Evolutionary conservation across 2,329 filamentous ascomycete species (phyloP).

Genomic region (Stromatinia cepivora): DNA sequence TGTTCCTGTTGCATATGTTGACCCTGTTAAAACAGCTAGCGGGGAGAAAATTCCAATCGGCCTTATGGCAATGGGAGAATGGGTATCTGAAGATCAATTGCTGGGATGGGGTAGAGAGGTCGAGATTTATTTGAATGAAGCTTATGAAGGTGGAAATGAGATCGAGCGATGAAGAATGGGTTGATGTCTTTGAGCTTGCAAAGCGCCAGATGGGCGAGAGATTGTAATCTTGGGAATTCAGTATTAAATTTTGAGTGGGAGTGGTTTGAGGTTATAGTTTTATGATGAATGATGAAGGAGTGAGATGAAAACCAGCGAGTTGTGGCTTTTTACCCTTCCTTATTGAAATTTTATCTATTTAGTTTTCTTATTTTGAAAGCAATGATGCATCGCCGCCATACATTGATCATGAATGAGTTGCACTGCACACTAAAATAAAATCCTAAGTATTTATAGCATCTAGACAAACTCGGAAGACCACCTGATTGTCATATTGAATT

Average conservation of each 20-base stretch:
- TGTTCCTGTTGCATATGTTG: conserved; percentile 71
- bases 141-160: conserved; percentile 51
- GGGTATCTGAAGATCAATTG: conserved; percentile 65
- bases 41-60: conserved; percentile 62
- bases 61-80: conserved; percentile 64
- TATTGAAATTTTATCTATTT: background rate
- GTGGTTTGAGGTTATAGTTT: background rate
- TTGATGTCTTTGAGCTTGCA: conserved; percentile 54
- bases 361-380: background rate
- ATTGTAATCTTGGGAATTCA: conserved; percentile 40
- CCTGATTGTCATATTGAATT: too few relatives aligned
- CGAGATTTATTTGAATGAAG: conserved; percentile 55
- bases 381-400: too few relatives aligned
- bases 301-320: background rate
- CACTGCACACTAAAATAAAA: too few relatives aligned
- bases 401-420: too few relatives aligned
- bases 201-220: conserved; percentile 29
- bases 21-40: conserved; percentile 29
- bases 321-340: background rate
- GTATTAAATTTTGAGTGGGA: background rate
- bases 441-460: too few relatives aligned
- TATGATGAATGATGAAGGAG: background rate
- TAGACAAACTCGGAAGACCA: too few relatives aligned
- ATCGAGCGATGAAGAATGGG: conserved; percentile 52
- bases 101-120: conserved; percentile 58